These are phyloP conservation scores for Fragaria vesca DNA, from an alignment of 306 rosid genomes.

Conservation along the genomic window DNA sequence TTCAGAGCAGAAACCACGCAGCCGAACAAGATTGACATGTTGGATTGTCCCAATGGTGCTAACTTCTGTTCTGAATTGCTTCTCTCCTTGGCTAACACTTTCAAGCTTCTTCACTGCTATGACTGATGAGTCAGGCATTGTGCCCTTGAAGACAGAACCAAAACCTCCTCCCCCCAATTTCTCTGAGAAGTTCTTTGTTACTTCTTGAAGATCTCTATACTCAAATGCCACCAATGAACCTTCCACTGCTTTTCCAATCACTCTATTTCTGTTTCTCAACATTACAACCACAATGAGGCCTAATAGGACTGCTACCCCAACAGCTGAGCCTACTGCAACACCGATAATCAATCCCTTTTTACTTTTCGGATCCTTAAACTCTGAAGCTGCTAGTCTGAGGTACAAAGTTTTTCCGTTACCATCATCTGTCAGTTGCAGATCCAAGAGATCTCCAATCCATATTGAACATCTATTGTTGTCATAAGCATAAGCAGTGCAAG, in stretches of 20 bases:
- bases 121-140: constrained; percentile 58
- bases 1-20: constrained; percentile 86
- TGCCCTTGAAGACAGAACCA: constrained; percentile 88
- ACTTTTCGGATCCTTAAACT: constrained; percentile 38
- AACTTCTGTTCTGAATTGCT: constrained; percentile 82
- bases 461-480: constrained; percentile 35
- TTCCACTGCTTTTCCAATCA: constrained; percentile 46
- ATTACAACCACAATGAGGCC: constrained; percentile 33
- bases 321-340: constrained; percentile 42
- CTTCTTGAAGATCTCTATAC: constrained; percentile 72
- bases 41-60: constrained; percentile 83
- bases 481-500: constrained; percentile 63
- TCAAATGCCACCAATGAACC: constrained; percentile 70
- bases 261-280: constrained; percentile 39
- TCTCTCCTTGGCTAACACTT: constrained; percentile 85
- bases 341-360: constrained; percentile 42
- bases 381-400: constrained; percentile 76
- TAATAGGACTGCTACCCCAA: constrained; percentile 34
- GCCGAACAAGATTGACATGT: constrained; percentile 85
- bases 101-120: constrained; percentile 89
- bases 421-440: constrained; percentile 46
- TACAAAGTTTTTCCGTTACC: constrained; percentile 36
- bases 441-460: constrained; percentile 58
- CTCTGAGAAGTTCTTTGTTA: constrained; percentile 85
- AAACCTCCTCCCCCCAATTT: constrained; percentile 89